Conservation (phyloP, 78 protist species). For the Dictyostelium citrinum region DNA sequence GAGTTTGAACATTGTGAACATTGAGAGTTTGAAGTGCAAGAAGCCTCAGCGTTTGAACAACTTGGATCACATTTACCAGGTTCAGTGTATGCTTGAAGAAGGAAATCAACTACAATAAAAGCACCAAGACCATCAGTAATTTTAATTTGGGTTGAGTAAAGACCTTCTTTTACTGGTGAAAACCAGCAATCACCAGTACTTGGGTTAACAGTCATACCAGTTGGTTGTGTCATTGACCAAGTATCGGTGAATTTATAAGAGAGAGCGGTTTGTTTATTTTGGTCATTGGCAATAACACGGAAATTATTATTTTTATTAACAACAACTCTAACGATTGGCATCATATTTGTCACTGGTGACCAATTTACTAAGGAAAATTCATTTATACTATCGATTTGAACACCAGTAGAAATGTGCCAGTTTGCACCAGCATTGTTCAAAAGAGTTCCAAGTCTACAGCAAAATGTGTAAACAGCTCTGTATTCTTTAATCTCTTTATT, state of each 20-base stretch:
- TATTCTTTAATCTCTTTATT: background rate
- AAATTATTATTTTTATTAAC: background rate
- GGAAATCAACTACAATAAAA: conserved; percentile 1
- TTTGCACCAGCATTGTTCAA: background rate
- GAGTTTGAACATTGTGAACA: background rate
- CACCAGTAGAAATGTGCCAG: background rate
- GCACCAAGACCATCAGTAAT: background rate
- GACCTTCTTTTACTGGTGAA: background rate
- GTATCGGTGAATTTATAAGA: background rate
- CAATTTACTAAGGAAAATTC: background rate
- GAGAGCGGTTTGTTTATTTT: background rate
- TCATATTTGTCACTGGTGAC: background rate
- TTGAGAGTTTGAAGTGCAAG: background rate
- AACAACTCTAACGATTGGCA: background rate
- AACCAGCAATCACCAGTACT: background rate
- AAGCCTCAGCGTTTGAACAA: background rate
- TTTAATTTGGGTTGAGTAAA: background rate
- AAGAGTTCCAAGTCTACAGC: conserved; percentile 7
- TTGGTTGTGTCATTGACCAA: background rate
- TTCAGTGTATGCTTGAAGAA: background rate
- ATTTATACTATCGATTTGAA: background rate
- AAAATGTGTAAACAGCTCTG: background rate
- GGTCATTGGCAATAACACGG: background rate
- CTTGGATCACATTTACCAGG: background rate
- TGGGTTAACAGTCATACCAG: background rate